phyloP scores from a whole-genome alignment of 495 filamentous ascomycete species.

The Aspergillus sparsus region DNA sequence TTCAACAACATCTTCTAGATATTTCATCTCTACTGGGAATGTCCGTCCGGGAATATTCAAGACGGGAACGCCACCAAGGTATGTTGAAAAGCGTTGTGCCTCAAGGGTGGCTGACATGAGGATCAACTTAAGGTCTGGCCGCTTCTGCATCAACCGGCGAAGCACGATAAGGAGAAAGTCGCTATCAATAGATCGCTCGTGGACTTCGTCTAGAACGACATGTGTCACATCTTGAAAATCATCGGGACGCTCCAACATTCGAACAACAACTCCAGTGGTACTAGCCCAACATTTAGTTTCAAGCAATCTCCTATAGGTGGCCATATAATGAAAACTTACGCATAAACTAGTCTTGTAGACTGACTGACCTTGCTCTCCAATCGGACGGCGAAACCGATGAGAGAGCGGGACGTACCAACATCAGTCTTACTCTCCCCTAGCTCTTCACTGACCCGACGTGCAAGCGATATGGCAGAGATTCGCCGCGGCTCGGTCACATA shows the following conservation, averaged over 20 bases:
- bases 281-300: conserved; percentile 25
- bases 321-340: conserved; percentile 41
- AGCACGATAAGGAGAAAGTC: conserved; percentile 92
- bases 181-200: conserved; percentile 92
- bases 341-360: conserved; percentile 83
- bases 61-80: conserved; percentile 80
- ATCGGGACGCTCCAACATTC: conserved; percentile 89
- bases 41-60: conserved; percentile 89
- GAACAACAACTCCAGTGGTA: conserved; percentile 85
- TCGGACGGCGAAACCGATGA: conserved; percentile 92
- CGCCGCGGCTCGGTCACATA: conserved; percentile 95
- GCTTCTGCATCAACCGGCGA: conserved; percentile 69
- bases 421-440: conserved; percentile 82
- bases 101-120: conserved; percentile 97
- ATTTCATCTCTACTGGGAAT: conserved; percentile 85
- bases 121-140: conserved; percentile 77
- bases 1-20: conserved; percentile 88
- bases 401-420: conserved; percentile 75
- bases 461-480: conserved; percentile 93
- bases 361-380: conserved; percentile 82
- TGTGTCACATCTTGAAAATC: conserved; percentile 87
- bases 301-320: background rate
- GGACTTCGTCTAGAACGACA: conserved; percentile 91
- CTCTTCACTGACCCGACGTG: conserved; percentile 89
- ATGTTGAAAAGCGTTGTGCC: conserved; percentile 84